A percentile compares a stretch with the other conserved stretches of the same genome.
These are phyloP conservation scores for Phaeosphaeria sp. DNA, from an alignment of 2,329 filamentous ascomycete species.

Conservation along the genomic window DNA sequence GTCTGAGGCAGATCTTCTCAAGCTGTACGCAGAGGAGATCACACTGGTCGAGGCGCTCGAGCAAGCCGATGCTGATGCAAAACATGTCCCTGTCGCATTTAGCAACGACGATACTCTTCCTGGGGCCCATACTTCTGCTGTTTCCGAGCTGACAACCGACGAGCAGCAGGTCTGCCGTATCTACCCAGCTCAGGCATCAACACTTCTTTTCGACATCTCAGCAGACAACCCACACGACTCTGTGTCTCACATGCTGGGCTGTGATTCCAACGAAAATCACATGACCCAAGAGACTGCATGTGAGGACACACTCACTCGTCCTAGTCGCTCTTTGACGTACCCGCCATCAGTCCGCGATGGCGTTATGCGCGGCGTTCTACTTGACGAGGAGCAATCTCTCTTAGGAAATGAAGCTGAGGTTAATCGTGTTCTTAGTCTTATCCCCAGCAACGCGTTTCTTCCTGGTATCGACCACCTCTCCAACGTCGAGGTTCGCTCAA, in stretches of 20 bases:
- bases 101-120: neutral
- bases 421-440: slow-evolving; percentile 3
- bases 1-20: neutral
- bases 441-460: slow-evolving; percentile 2
- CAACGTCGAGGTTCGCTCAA: slow-evolving; percentile 2
- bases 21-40: slow-evolving; percentile 1
- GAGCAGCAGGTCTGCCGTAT: slow-evolving; percentile 1
- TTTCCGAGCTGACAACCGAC: neutral
- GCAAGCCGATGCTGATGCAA: neutral
- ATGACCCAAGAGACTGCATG: neutral
- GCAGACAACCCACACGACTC: neutral
- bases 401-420: slow-evolving; percentile 1
- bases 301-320: neutral
- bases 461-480: slow-evolving; percentile 7
- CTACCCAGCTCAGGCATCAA: neutral
- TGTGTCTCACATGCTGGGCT: neutral
- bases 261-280: neutral
- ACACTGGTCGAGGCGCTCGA: neutral
- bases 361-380: neutral
- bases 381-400: neutral
- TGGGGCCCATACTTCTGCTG: neutral
- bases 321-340: slow-evolving; percentile 3
- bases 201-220: slow-evolving; percentile 7
- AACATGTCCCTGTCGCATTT: neutral
- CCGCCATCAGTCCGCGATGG: neutral